Base-by-base conservation (phyloP, 441 rosid genomes). In the Jatropha multifida region DNA sequence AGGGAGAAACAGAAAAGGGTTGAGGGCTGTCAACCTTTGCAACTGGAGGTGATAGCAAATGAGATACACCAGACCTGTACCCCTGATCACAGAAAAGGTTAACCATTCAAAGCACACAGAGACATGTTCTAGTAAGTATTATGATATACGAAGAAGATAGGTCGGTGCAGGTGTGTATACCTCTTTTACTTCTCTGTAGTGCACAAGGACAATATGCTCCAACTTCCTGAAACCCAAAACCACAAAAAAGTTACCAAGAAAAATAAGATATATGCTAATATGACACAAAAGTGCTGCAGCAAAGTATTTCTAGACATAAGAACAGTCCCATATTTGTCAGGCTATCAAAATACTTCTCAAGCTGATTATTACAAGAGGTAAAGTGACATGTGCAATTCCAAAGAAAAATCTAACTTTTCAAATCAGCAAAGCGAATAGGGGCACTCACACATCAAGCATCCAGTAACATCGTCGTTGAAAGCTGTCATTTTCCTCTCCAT, bases 391-490 rank as follows among this genome's bases (percentile, higher is more conserved):
- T 73, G 72, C 69, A 76, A 5, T 54, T 61, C 66, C 32, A 11
- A 49, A 65, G 69, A 17, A 51, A 58, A 12, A 12, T n/a, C 66
- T 17, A 37, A 71, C 54, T 56, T 62, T 37, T 52, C 15, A 56
- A 65, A 68, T 46, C 69, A 67, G 32, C n/a, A 75, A 56, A 18
- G 71, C 41, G 4, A 26, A 72, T 48, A 63, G 42, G 44, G 56
- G 67, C 52, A 77, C 87, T 83, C 78, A 90, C 95, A 67, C 81
- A 65, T 89, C 90, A 66, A 90, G 95, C 95, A 88, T 84, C 95
- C 95, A 90, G 71, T 90, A 90, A 69, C 87, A 84, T 74, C 92
- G 86, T 14, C 92, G 84, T 76, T 90, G 95, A 76, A 90, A 90
- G 81, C 76, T 81, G 58, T 86, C 88, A 61, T 90, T 85, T 7